Percentiles rank a stretch among this genome's conserved stretches.
phyloP scores from a whole-genome alignment of 2,329 filamentous ascomycete species.

The Beauveria bassiana region DNA sequence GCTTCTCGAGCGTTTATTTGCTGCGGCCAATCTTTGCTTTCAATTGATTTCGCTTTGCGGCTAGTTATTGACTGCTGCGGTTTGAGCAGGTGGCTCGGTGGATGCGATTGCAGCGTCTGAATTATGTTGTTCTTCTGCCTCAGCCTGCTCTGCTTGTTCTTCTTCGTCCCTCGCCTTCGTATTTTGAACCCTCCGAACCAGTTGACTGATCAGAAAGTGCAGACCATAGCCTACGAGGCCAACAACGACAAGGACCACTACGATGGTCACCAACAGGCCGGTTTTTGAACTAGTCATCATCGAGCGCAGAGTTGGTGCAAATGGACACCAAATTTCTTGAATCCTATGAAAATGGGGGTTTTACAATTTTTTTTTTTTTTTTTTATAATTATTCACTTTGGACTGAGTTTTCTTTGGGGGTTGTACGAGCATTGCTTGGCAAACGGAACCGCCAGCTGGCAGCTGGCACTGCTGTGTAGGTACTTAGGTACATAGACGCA shows the following conservation, averaged over 20 bases:
- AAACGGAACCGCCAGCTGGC: constrained; percentile 3
- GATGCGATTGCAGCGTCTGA: background rate
- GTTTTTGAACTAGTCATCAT: constrained; percentile 5
- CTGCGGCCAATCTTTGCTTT: background rate
- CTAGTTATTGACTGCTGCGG: background rate
- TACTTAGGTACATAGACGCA: background rate
- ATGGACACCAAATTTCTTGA: background rate
- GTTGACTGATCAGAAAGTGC: background rate
- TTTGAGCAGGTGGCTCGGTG: background rate
- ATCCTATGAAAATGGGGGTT: too few relatives aligned
- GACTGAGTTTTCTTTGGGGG: background rate
- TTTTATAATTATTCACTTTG: background rate
- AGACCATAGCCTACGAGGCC: background rate
- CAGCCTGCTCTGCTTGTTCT: background rate
- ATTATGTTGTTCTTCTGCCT: background rate
- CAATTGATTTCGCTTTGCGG: background rate
- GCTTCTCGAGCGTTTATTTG: background rate
- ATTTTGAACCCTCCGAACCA: background rate
- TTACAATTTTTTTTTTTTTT: too few relatives aligned
- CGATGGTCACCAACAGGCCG: constrained; percentile 4
- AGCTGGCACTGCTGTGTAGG: background rate
- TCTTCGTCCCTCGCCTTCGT: constrained; percentile 4
- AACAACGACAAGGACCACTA: background rate
- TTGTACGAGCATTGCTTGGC: background rate
- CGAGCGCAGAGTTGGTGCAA: background rate